Percentiles rank a stretch among this genome's conserved stretches.
phyloP scores from a whole-genome alignment of 345 rosid species.

The Syzygium aromaticum region DNA sequence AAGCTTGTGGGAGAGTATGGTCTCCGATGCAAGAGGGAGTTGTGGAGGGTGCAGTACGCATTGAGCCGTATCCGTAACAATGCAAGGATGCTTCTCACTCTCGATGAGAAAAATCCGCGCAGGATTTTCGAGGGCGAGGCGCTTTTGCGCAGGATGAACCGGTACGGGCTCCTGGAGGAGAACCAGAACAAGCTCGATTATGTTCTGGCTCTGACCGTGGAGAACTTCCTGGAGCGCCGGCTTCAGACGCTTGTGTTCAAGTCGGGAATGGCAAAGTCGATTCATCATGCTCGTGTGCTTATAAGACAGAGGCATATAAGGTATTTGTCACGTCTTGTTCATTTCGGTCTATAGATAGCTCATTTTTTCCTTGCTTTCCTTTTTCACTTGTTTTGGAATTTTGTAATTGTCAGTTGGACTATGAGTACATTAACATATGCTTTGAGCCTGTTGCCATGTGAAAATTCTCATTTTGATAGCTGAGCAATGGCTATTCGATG shows the following conservation, averaged over 20 bases:
- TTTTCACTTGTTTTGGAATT: not conserved
- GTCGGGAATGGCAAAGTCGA: conserved; percentile 48
- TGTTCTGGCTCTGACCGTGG: conserved; percentile 38
- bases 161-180: conserved; percentile 40
- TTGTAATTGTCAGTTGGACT: not conserved
- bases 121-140: conserved; percentile 45
- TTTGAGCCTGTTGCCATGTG: not conserved
- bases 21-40: conserved; percentile 43
- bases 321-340: conserved; percentile 3
- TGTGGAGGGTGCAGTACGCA: conserved; percentile 49
- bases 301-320: conserved; percentile 48
- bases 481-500: not conserved
- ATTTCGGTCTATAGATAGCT: not conserved
- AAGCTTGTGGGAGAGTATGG: conserved; percentile 46
- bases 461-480: not conserved
- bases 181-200: conserved; percentile 50
- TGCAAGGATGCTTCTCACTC: conserved; percentile 47
- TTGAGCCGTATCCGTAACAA: conserved; percentile 46
- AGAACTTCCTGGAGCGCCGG: conserved; percentile 49
- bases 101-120: conserved; percentile 47
- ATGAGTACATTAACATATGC: not conserved
- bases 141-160: conserved; percentile 40
- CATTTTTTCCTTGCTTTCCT: not conserved
- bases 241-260: conserved; percentile 48
- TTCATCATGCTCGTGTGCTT: conserved; percentile 51